Base-by-base conservation (phyloP, 305 asterid genomes). In the Striga hermonthica region DNA sequence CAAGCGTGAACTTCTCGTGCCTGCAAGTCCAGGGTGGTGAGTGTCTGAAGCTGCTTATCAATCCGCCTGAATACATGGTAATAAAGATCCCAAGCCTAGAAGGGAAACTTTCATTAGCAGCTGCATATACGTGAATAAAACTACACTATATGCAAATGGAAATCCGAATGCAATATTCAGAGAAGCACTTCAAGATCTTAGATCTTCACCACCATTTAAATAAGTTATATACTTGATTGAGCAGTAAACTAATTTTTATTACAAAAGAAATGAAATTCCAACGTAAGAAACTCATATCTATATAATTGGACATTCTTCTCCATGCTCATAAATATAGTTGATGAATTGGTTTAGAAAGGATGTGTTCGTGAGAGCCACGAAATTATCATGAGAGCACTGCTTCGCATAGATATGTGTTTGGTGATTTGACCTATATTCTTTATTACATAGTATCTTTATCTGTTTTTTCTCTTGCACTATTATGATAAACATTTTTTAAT, bases 31-130 rank as follows among this genome's bases (percentile, higher is more conserved):
- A 94, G 86, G 66, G 99, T 90, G 44, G 99, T 94, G 55, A 94
- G 87, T 57, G 93, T 79, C 62, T 85, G 96, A 77, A 94, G 99
- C 83, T 94, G 99, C 81, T 91, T 94, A 80, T 94, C 99, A 37
- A 94, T 88, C 80, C 97, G 86, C 79, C 95, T 78, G 76, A 94
- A 94, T 64, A 91, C 99, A 80, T 91, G 95, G 81, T 90, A 91
- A 74, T 94, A 90, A 53, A 90, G 89, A 90, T 90, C 99, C 99
- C 99, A 94, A 75, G 99, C 99, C 99, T 93, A 82, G 66, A 39
- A 37, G 71, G 34, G 67, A 69, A 60, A 53, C 48, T 55, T 47
- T 47, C 74, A 74, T 81, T 60, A 76, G 72, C 62, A 62, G 47
- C 36, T 15, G 48, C 64, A 50, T 45, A 50, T 62, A 57, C 59